Percentiles rank a stretch among this genome's conserved stretches.
Conservation (phyloP, 176 grass and related monocot species). For the Echinochloa phyllopogon region DNA sequence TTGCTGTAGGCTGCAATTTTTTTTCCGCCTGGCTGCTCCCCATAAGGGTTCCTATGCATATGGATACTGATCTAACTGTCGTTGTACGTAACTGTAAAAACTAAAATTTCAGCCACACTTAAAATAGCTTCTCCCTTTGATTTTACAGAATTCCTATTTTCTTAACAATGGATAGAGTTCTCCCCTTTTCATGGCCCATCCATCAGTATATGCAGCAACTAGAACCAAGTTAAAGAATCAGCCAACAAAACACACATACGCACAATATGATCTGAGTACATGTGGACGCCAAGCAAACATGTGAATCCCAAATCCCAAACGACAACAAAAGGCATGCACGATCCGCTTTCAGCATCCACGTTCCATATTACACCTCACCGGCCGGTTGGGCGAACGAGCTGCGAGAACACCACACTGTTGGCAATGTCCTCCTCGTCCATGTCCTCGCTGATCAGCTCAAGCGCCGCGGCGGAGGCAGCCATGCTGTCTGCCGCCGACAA, state of each 20-base stretch:
- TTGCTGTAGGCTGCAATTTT: too few species aligned
- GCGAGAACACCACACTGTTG: conserved; percentile 54
- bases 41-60: too few species aligned
- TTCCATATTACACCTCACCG: conserved; percentile 31
- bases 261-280: conserved; percentile 20
- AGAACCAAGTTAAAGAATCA: neutral
- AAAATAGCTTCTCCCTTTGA: neutral
- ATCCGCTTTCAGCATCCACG: neutral
- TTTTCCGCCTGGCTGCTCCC: too few species aligned
- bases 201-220: neutral
- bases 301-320: neutral
- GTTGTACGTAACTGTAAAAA: neutral
- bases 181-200: neutral
- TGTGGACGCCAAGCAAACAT: neutral
- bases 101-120: neutral
- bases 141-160: neutral
- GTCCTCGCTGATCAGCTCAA: conserved; percentile 47
- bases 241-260: conserved; percentile 2
- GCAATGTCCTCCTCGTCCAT: conserved; percentile 63
- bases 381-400: conserved; percentile 50
- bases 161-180: neutral
- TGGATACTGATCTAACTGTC: too few species aligned
- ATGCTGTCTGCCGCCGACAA: conserved; percentile 34
- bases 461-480: conserved; percentile 41
- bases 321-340: neutral